Evolutionary conservation across 768 basidiomycete species (phyloP), one percentile per base, ranked within the genome.

Genomic region (Mycena albidolilacea): DNA sequence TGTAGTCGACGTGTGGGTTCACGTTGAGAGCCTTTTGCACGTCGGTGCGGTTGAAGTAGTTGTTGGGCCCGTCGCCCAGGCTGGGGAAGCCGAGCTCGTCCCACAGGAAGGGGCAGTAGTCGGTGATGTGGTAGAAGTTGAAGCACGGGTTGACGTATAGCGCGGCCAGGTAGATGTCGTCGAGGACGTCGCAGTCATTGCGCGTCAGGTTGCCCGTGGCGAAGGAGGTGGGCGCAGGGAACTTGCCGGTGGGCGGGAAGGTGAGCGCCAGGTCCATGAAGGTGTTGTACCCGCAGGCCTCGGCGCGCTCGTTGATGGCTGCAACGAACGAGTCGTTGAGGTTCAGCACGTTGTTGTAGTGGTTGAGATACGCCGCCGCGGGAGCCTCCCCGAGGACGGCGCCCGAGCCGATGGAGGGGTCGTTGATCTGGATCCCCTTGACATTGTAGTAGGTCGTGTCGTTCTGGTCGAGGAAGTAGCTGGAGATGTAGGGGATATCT

Each of bases 91-190:
- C 54, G 65, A 66, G 52, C 39, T 55, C 65, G 65, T 66, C 65
- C 52, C 38, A 41, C 52, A 57, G 65, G 65, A 66, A 66, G 52
- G 65, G 65, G 65, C 65, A 57, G 52, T 55, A 55, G 65, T 66
- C 65, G 65, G 65, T 66, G 52, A 66, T 55, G 65, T 66, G 65
- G 65, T 66, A 66, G 39, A 57, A 57, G 54, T 66, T 55, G 65
- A 66, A 57, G 57, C 66, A 67, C 66, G 54, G 66, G 55, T 67
- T 67, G 23, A 59, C 43, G 54, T 58, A 58, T 15, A 67, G 55
- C 43, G 57, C 66, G 66, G 66, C 66, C 23, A 57, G 43, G 41
- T 12, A 59, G 66, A 57, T 67, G 55, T 57, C 57, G 23, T 58
- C 54, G 66, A 58, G 14, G 39, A 67, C 57, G 46, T 44, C 54